Percentiles rank a stretch among this genome's conserved stretches.
Conservation (phyloP, 108 stramenopile species). For the Phaeodactylum tricornutum region DNA sequence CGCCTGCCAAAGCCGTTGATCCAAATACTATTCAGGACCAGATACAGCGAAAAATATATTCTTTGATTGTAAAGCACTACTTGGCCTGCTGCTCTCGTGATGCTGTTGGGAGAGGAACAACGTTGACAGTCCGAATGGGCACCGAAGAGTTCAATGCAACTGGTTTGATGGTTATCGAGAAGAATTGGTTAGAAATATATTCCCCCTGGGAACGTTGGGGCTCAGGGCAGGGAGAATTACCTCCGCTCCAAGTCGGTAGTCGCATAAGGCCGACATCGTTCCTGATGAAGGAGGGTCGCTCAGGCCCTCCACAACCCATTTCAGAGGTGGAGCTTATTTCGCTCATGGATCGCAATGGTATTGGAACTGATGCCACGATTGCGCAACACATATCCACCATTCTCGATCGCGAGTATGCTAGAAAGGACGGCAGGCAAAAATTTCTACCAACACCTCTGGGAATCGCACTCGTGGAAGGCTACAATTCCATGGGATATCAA, state of each 20-base stretch:
- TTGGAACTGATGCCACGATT: slow-evolving; percentile 95
- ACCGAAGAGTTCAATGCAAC: slow-evolving; percentile 84
- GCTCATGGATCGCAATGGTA: slow-evolving; percentile 78
- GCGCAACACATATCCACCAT: slow-evolving; percentile 82
- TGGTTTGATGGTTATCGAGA: slow-evolving; percentile 78
- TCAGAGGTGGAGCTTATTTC: slow-evolving; percentile 75
- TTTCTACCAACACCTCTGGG: slow-evolving; percentile 82
- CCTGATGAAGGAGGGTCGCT: slow-evolving; percentile 65
- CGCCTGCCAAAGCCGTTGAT: slow-evolving; percentile 90
- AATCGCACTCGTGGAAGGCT: slow-evolving; percentile 87
- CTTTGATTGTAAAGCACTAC: slow-evolving; percentile 91
- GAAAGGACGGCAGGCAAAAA: slow-evolving; percentile 59
- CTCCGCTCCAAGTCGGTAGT: slow-evolving; percentile 54
- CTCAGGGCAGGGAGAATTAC: slow-evolving; percentile 78
- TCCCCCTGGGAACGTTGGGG: slow-evolving; percentile 87
- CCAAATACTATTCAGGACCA: slow-evolving; percentile 60
- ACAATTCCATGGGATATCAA: slow-evolving; percentile 93
- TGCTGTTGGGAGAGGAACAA: slow-evolving; percentile 84
- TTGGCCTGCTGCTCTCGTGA: slow-evolving; percentile 97
- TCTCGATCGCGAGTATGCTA: slow-evolving; percentile 72
- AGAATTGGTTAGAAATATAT: slow-evolving; percentile 88
- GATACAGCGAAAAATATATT: slow-evolving; percentile 75
- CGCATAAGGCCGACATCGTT: slow-evolving; percentile 57
- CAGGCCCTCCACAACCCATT: slow-evolving; percentile 58
- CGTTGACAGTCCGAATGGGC: slow-evolving; percentile 68